Evolutionary conservation across 805 yeast genomes (phyloP), one percentile per base, ranked within the genome.

Genomic region (Zygosaccharomyces lentus): DNA sequence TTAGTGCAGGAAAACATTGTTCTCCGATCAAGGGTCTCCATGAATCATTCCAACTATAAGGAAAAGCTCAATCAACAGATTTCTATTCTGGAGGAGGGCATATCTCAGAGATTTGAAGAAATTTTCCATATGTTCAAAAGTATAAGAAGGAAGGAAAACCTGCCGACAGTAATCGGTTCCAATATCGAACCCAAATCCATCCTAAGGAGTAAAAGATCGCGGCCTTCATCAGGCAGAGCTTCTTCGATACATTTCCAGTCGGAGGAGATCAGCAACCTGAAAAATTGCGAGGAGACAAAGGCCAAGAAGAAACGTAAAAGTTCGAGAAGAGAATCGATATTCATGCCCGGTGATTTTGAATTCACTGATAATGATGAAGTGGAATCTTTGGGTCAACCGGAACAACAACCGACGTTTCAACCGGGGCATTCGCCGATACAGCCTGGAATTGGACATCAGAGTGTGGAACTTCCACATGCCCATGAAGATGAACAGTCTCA

Each of bases 1-100:
- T 59, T 80, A 53, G 70, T 73, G 10, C 73, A 70, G 47, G 82
- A 79, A 50, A 80, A 79, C 52, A 66, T 74, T 45, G 57, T 59
- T 27, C 56, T 76, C 27, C 64, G 76, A 46, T 69, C 73, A 1
- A 61, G 58, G 34, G 58, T 58, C 25, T 62, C 72, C 2, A 49
- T 64, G 54, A 49, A 53, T 50, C 64, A 60, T 39, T 42, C 62
- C 40, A 38, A 59, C 30, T 60, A 60, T 32, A 58, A 71, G 56
- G 56, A 58, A 39, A 57, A 63, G 49, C 52, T 77, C 24, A 72
- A 70, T 39, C 65, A 64, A 13, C 68, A 68, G 36, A 51, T 78
- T 13, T 56, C 46, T 3, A 37, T 56, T 1, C 61, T 79, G 29
- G 83, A 79, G 52, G 56, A 53, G 8, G 67, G 69, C 5, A 64